phyloP scores from a whole-genome alignment of 768 basidiomycete genomes.

The Pleurotus salmoneostramineus region DNA sequence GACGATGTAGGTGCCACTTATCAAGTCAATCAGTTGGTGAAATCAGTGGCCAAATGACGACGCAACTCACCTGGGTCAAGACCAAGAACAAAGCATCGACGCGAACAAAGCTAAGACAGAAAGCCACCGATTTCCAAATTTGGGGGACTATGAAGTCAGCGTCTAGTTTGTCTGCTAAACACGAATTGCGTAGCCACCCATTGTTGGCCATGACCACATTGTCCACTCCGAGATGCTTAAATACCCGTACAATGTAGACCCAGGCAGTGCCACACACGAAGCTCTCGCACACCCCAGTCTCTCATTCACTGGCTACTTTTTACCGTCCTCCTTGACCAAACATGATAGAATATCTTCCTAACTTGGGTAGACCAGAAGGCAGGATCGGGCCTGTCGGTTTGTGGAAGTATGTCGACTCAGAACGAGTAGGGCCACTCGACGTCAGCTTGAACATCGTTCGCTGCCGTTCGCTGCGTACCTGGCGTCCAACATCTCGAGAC shows the following conservation, averaged over 20 bases:
- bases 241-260: background rate
- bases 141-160: background rate
- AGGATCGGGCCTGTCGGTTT: conserved; percentile 1
- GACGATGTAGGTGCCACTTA: background rate
- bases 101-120: background rate
- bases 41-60: background rate
- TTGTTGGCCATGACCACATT: background rate
- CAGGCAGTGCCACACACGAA: background rate
- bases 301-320: background rate
- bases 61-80: background rate
- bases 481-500: background rate
- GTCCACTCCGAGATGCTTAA: background rate
- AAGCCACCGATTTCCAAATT: background rate
- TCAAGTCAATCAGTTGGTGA: background rate
- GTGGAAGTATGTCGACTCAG: conserved; percentile 4
- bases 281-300: background rate
- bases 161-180: background rate
- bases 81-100: conserved; percentile 1
- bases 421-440: background rate
- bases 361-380: conserved; percentile 1
- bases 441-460: conserved; percentile 5
- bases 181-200: background rate
- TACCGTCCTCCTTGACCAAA: background rate
- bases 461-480: conserved; percentile 2
- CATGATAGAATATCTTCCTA: conserved; percentile 5